Evolutionary conservation across 345 rosid genomes (phyloP).

Genomic region (Arabis hirsuta): DNA sequence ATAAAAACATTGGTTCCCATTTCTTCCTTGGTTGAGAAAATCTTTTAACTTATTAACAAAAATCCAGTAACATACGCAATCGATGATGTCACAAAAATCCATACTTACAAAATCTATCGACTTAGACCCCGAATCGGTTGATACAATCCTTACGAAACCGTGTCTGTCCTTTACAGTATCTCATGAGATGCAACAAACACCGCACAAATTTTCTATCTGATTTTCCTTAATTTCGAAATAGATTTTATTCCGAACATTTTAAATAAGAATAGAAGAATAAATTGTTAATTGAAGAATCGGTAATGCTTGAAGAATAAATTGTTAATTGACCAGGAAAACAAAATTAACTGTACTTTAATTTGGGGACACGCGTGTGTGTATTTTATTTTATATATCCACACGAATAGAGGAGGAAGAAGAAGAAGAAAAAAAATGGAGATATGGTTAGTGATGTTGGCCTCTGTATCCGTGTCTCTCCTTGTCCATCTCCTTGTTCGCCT

Average conservation of each 20-base stretch:
- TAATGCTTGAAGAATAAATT: no score
- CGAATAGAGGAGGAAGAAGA: neutral
- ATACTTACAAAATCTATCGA: neutral
- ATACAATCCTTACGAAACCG: neutral
- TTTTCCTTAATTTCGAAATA: neutral
- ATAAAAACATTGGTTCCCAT: neutral
- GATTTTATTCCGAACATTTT: no score
- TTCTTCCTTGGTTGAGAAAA: neutral
- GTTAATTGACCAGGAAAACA: no score
- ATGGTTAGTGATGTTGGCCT: conserved; percentile 29
- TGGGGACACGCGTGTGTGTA: neutral
- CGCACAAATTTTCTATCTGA: neutral
- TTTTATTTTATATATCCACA: neutral
- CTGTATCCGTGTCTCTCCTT: conserved; percentile 6
- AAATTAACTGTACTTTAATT: neutral
- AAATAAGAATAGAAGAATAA: no score
- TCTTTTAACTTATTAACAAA: neutral
- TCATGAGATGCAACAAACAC: neutral
- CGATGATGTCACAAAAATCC: conserved; percentile 3
- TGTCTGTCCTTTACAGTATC: neutral
- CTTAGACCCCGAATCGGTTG: no score
- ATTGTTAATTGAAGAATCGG: no score
- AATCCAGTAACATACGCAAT: conserved; percentile 22
- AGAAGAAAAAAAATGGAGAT: conserved; percentile 25
- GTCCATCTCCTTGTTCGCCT: neutral